Conservation (phyloP, 805 yeast species). For the Pichia cabralensis region DNA sequence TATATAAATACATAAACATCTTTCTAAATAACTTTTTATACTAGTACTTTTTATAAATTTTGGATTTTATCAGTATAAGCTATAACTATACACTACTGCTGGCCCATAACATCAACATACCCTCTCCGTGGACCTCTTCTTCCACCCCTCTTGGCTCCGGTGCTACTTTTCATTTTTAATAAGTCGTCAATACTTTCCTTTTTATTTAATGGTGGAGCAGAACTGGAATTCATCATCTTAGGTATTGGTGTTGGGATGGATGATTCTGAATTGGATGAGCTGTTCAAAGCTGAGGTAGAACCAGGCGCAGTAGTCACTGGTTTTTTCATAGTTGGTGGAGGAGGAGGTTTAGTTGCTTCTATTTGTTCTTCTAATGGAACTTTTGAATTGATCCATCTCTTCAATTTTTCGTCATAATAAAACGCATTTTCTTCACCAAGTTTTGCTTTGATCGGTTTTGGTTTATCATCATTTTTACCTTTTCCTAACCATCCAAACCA, state of each 20-base stretch:
- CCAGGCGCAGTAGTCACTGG: conserved; percentile 17
- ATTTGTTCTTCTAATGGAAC: conserved; percentile 57
- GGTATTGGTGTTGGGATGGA: conserved; percentile 2
- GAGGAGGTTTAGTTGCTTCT: conserved; percentile 48
- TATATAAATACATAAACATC: no score
- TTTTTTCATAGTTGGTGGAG: conserved; percentile 49
- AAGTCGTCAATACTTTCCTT: conserved; percentile 23
- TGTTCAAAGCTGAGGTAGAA: conserved; percentile 20
- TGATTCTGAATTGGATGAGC: conserved; percentile 3
- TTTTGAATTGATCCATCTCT: conserved; percentile 77
- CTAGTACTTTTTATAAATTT: no score
- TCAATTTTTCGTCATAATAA: conserved; percentile 71
- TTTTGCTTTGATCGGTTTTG: conserved; percentile 75
- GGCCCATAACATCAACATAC: conserved; percentile 57
- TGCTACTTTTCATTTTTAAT: conserved; percentile 19
- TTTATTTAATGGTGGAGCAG: conserved; percentile 5
- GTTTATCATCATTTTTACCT: conserved; percentile 43
- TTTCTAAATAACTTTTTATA: no score
- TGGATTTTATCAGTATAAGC: no score
- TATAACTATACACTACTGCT: conserved; percentile 10
- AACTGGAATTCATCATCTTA: no score
- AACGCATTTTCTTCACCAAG: conserved; percentile 71
- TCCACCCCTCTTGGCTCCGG: conserved; percentile 31
- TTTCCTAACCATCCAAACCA: conserved; percentile 60
- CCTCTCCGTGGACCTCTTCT: conserved; percentile 47